These are phyloP conservation scores for Fusarium sp. DNA, from an alignment of 2,329 filamentous ascomycete genomes.

Conservation along the genomic window DNA sequence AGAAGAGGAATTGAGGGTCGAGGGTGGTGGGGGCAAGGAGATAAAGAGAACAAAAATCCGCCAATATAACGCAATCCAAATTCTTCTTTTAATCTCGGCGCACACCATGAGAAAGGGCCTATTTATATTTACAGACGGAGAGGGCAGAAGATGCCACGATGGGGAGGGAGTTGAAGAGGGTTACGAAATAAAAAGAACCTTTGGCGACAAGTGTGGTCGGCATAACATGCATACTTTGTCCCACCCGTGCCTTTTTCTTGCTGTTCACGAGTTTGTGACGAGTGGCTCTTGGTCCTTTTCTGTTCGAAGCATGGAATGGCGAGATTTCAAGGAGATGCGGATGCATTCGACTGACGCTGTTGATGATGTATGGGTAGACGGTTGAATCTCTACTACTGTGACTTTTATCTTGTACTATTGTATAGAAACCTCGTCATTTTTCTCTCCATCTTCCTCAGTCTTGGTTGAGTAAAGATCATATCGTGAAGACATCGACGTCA, in stretches of 20 bases:
- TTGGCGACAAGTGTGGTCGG: constrained; percentile 23
- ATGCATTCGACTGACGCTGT: neutral
- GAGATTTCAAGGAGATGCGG: neutral
- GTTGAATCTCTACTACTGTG: constrained; percentile 38
- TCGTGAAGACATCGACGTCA: neutral
- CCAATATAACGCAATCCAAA: constrained; percentile 26
- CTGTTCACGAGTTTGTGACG: constrained; percentile 10
- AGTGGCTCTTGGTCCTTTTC: neutral
- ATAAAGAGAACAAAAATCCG: constrained; percentile 26
- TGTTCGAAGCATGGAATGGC: constrained; percentile 3
- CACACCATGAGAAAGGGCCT: constrained; percentile 39
- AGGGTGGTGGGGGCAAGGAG: constrained; percentile 6
- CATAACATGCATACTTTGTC: constrained; percentile 13
- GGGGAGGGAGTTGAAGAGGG: neutral
- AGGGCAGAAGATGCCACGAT: neutral
- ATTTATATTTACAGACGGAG: constrained; percentile 31
- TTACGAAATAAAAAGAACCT: constrained; percentile 32
- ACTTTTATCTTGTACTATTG: constrained; percentile 52
- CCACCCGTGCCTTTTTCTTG: neutral
- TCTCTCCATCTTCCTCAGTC: constrained; percentile 4
- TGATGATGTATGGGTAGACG: constrained; percentile 24
- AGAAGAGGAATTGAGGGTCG: constrained; percentile 3
- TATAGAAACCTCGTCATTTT: constrained; percentile 52
- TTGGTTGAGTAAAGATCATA: no score
- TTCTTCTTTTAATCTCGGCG: constrained; percentile 40